phyloP scores from a whole-genome alignment of 345 rosid genomes.

The Heritiera littoralis region DNA sequence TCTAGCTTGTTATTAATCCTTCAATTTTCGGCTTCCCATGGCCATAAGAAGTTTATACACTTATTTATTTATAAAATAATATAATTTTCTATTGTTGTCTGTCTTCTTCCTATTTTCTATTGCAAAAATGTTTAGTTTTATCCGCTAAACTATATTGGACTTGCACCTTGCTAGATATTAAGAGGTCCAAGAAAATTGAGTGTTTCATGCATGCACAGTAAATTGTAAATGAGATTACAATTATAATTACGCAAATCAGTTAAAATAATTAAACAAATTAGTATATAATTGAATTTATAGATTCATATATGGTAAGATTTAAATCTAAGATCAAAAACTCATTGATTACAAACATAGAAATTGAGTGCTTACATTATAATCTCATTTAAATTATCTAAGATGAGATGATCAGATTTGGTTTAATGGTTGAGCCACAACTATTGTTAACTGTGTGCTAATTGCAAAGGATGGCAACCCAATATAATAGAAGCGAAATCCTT shows the following conservation, averaged over 20 bases:
- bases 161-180: neutral
- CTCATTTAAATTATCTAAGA: neutral
- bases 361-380: neutral
- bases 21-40: neutral
- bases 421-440: neutral
- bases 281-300: too few species aligned
- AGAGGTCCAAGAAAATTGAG: neutral
- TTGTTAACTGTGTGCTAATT: neutral
- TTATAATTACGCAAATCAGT: too few species aligned
- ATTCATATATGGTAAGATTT: too few species aligned
- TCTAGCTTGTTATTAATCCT: neutral
- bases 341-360: too few species aligned
- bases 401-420: neutral
- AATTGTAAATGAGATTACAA: too few species aligned
- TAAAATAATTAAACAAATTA: too few species aligned
- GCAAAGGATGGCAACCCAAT: neutral
- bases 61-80: neutral
- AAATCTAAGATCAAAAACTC: too few species aligned
- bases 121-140: neutral
- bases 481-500: neutral
- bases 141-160: conserved; percentile 13
- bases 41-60: neutral
- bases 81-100: conserved; percentile 2
- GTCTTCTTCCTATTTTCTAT: neutral
- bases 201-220: neutral